Percentiles rank a stretch among this genome's conserved stretches.
These are phyloP conservation scores for Yamadazyma diospyri DNA, from an alignment of 1,139 yeast genomes.

Conservation along the genomic window DNA sequence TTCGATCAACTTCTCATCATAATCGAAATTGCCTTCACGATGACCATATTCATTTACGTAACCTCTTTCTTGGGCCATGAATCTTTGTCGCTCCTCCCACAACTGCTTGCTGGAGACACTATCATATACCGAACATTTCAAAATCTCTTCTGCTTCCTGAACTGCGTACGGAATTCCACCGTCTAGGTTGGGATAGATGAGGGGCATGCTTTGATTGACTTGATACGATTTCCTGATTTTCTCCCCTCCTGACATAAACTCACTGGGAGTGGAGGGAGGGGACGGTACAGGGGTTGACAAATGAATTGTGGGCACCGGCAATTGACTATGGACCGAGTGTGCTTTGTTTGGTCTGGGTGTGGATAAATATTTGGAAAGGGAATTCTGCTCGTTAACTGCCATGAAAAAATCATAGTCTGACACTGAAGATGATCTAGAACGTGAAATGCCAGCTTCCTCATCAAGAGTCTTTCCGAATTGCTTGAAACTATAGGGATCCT, in stretches of 20 bases:
- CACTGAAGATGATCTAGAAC: conserved; percentile 8
- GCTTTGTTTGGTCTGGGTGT: conserved; percentile 54
- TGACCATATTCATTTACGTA: conserved; percentile 33
- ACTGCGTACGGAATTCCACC: conserved; percentile 65
- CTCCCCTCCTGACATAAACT: conserved; percentile 54
- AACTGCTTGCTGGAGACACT: conserved; percentile 65
- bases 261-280: conserved; percentile 67
- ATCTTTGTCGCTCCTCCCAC: conserved; percentile 66
- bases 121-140: conserved; percentile 59
- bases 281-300: conserved; percentile 90
- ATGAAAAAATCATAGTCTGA: conserved; percentile 32
- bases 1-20: conserved; percentile 15
- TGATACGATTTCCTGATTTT: conserved; percentile 72
- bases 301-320: conserved; percentile 67
- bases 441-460: conserved; percentile 5
- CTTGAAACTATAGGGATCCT: conserved; percentile 18
- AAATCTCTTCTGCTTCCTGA: conserved; percentile 65
- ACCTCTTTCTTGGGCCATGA: conserved; percentile 78
- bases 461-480: conserved; percentile 15
- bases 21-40: conserved; percentile 19
- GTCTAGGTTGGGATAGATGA: conserved; percentile 56
- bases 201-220: conserved; percentile 76
- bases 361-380: conserved; percentile 57
- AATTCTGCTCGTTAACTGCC: conserved; percentile 42
- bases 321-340: conserved; percentile 52